phyloP scores from a whole-genome alignment of 1,139 yeast genomes.

The Sugiyamaella sp. region DNA sequence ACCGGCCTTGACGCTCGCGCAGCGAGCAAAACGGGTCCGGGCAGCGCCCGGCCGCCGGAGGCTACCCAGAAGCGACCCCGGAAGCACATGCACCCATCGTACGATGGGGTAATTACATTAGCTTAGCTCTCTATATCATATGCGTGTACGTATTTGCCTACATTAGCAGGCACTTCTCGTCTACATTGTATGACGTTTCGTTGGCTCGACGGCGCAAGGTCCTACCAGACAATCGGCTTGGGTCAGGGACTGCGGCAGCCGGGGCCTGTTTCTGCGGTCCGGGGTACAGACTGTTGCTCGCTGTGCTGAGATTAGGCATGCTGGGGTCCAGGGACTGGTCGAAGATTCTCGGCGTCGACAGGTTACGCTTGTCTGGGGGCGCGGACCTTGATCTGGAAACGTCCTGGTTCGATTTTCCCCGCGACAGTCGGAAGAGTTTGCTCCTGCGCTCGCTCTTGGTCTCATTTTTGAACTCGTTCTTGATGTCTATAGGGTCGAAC shows the following conservation, averaged over 20 bases:
- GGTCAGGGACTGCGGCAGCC: neutral
- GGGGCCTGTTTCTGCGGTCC: neutral
- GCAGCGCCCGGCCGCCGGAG: too few relatives aligned
- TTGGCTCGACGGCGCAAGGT: constrained; percentile 16
- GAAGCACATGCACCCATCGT: too few relatives aligned
- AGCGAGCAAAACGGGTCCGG: too few relatives aligned
- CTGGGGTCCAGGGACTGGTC: constrained; percentile 1
- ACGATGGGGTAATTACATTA: too few relatives aligned
- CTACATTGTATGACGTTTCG: constrained; percentile 20
- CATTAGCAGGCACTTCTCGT: constrained; percentile 21
- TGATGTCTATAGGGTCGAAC: too few relatives aligned
- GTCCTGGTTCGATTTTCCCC: constrained; percentile 7
- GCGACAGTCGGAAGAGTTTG: constrained; percentile 9
- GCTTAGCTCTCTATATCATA: too few relatives aligned
- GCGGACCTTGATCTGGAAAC: constrained; percentile 17
- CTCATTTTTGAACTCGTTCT: constrained; percentile 1
- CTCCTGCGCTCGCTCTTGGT: neutral
- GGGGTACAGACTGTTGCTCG: neutral
- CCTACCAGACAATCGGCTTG: constrained; percentile 9
- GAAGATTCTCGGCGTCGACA: neutral
- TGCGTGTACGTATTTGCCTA: neutral
- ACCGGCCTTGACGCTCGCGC: too few relatives aligned
- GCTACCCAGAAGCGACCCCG: too few relatives aligned
- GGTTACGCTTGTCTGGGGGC: constrained; percentile 16
- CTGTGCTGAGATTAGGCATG: neutral